These are phyloP conservation scores for Vanrija sp. DNA, from an alignment of 1,284 basidiomycete genomes.

Conservation along the genomic window DNA sequence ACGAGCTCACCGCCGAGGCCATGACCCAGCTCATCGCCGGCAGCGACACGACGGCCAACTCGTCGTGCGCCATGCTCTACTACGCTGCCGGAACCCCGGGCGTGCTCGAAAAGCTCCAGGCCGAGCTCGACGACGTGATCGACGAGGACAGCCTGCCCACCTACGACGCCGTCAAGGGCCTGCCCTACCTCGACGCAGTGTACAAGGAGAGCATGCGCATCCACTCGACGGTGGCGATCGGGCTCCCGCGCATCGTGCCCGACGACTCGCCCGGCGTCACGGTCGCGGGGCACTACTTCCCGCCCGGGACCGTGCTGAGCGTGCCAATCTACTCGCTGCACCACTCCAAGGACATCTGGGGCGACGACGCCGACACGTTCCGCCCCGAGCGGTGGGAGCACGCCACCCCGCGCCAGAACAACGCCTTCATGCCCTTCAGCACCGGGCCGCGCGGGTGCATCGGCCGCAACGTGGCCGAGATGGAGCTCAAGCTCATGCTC, in stretches of 20 bases:
- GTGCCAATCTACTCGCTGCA: constrained; percentile 58
- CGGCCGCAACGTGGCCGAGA: too few relatives aligned
- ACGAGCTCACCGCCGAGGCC: constrained; percentile 80
- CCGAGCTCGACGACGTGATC: constrained; percentile 64
- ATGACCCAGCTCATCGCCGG: constrained; percentile 63
- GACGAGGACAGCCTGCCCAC: constrained; percentile 55
- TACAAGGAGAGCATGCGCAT: constrained; percentile 75
- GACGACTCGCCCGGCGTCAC: too few relatives aligned
- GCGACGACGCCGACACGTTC: constrained; percentile 63
- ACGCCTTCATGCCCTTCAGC: too few relatives aligned
- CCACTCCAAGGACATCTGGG: constrained; percentile 60
- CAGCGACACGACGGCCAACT: constrained; percentile 58
- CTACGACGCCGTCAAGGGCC: constrained; percentile 61
- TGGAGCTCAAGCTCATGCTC: too few relatives aligned
- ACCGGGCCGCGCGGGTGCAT: too few relatives aligned
- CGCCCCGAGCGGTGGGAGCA: constrained; percentile 48
- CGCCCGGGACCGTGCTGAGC: too few relatives aligned
- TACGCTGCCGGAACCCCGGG: constrained; percentile 65
- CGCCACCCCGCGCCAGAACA: too few relatives aligned
- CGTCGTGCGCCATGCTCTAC: constrained; percentile 77
- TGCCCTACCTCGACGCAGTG: constrained; percentile 71
- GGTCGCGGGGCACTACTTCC: too few relatives aligned
- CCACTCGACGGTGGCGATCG: constrained; percentile 68
- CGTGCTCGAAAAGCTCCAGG: constrained; percentile 66
- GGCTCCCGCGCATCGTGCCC: constrained; percentile 78